These are phyloP conservation scores for Meyerozyma smithsonii DNA, from an alignment of 1,139 yeast genomes.

Conservation along the genomic window DNA sequence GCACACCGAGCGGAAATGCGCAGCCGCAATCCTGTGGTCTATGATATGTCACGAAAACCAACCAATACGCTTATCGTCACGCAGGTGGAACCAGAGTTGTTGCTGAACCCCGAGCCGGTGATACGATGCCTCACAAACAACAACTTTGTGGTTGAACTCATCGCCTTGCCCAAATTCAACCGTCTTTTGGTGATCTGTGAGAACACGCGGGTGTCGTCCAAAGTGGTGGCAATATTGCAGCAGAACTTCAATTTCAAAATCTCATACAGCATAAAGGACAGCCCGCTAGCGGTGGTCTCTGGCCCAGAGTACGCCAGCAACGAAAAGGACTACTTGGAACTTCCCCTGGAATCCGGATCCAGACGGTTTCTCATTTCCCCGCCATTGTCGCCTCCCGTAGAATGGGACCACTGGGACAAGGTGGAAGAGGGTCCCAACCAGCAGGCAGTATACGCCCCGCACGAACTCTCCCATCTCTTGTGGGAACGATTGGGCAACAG, in stretches of 20 bases:
- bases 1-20: neutral
- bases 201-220: slow-evolving; percentile 17
- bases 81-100: slow-evolving; percentile 17
- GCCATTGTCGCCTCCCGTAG: slow-evolving; percentile 44
- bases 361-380: slow-evolving; percentile 43
- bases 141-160: slow-evolving; percentile 28
- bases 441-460: slow-evolving; percentile 33
- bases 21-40: slow-evolving; percentile 2
- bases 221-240: neutral
- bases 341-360: slow-evolving; percentile 38
- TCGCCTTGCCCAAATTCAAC: slow-evolving; percentile 30
- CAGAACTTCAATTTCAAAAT: slow-evolving; percentile 10
- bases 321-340: slow-evolving; percentile 30
- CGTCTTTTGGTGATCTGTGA: slow-evolving; percentile 35
- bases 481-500: slow-evolving; percentile 45
- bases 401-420: slow-evolving; percentile 43
- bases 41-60: slow-evolving; percentile 13
- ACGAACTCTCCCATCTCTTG: slow-evolving; percentile 37
- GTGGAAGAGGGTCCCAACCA: slow-evolving; percentile 42
- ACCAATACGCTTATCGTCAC: slow-evolving; percentile 42
- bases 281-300: neutral
- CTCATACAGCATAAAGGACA: slow-evolving; percentile 34
- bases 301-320: neutral
- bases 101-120: slow-evolving; percentile 24
- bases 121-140: slow-evolving; percentile 22